phyloP scores from a whole-genome alignment of 768 basidiomycete species.

The Pluteus cervinus region DNA sequence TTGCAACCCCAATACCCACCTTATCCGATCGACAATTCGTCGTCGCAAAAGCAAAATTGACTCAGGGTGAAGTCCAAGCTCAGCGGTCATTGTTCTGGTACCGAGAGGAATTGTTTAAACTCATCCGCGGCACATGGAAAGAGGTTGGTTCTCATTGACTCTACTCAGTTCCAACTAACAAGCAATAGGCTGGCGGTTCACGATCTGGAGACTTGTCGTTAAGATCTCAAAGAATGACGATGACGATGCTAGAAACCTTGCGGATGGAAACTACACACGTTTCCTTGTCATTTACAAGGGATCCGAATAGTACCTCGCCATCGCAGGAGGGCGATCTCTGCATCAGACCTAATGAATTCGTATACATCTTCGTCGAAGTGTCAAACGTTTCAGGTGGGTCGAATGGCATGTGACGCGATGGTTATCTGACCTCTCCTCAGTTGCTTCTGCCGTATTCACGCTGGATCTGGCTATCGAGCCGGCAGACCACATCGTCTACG shows the following conservation, averaged over 20 bases:
- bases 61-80: constrained; percentile 47
- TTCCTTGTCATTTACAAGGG: constrained; percentile 42
- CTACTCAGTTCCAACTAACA: constrained; percentile 3
- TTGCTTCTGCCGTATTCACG: constrained; percentile 42
- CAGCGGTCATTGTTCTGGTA: constrained; percentile 95
- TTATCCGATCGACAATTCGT: constrained; percentile 90
- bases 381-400: constrained; percentile 65
- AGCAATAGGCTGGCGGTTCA: constrained; percentile 63
- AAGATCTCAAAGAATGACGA: constrained; percentile 69
- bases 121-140: constrained; percentile 69
- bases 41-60: constrained; percentile 65
- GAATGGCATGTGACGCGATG: background rate
- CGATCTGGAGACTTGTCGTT: constrained; percentile 75
- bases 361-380: constrained; percentile 51
- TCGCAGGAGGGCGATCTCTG: constrained; percentile 19
- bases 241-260: constrained; percentile 74
- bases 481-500: constrained; percentile 57
- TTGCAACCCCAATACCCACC: constrained; percentile 73
- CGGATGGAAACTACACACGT: constrained; percentile 63
- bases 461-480: constrained; percentile 54
- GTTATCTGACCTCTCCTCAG: constrained; percentile 25
- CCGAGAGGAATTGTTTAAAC: constrained; percentile 76
- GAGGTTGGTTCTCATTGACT: constrained; percentile 51
- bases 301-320: constrained; percentile 17
- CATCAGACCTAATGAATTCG: constrained; percentile 54